These are phyloP conservation scores for Lavandula angustifolia DNA, from an alignment of 257 asterid genomes.

Conservation along the genomic window DNA sequence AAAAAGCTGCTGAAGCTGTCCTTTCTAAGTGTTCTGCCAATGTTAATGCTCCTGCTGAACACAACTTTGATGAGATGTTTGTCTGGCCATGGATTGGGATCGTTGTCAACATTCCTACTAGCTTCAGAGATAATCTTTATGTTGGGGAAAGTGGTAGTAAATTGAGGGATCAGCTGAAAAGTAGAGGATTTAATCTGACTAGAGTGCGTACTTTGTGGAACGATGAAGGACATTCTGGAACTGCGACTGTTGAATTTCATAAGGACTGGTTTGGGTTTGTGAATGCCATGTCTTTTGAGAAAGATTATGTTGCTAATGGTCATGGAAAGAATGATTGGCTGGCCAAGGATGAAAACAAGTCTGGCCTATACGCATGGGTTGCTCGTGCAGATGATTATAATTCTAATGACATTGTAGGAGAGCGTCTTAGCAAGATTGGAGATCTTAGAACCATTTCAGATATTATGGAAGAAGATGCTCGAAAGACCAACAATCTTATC, in stretches of 20 bases:
- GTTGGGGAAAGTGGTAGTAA: slow-evolving; percentile 84
- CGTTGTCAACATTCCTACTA: slow-evolving; percentile 61
- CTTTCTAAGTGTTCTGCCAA: slow-evolving; percentile 43
- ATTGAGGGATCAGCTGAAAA: slow-evolving; percentile 58
- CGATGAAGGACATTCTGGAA: slow-evolving; percentile 75
- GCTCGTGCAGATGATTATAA: slow-evolving; percentile 86
- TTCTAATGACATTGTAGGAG: slow-evolving; percentile 59
- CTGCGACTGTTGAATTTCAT: slow-evolving; percentile 74
- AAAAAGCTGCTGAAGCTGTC: slow-evolving; percentile 41
- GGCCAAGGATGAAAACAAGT: slow-evolving; percentile 39
- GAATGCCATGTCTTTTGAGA: slow-evolving; percentile 81
- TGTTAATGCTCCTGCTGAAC: slow-evolving; percentile 54
- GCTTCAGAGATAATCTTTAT: slow-evolving; percentile 56
- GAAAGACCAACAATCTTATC: slow-evolving; percentile 70
- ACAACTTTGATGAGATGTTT: slow-evolving; percentile 67
- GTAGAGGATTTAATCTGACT: slow-evolving; percentile 66
- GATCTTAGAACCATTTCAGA: slow-evolving; percentile 72
- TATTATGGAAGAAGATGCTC: slow-evolving; percentile 79
- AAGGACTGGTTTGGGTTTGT: slow-evolving; percentile 85
- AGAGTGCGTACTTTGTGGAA: slow-evolving; percentile 84
- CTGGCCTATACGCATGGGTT: slow-evolving; percentile 78
- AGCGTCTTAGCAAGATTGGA: slow-evolving; percentile 80
- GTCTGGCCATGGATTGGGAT: slow-evolving; percentile 97
- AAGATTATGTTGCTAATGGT: slow-evolving; percentile 56
- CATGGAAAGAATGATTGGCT: slow-evolving; percentile 78